Evolutionary conservation across 1,284 basidiomycete species (phyloP), one percentile per base, ranked within the genome.

Genomic region (Macrocystidia cucumis): DNA sequence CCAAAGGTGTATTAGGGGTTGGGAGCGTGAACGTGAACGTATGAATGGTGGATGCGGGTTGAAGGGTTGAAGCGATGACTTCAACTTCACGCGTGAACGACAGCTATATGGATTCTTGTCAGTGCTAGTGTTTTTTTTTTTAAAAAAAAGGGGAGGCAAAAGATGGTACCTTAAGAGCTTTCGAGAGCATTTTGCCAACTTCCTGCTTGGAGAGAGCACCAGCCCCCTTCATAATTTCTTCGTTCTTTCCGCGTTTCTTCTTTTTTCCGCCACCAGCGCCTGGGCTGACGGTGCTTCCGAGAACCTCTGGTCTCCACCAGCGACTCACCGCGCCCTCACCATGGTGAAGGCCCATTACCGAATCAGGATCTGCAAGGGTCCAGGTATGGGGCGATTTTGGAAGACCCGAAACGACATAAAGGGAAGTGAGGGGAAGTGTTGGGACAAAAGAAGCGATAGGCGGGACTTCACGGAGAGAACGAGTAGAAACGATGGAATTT

Each of bases 271-370:
- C 68, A 29, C 67, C 74, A n/a, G 77, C 83, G 29, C 90, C 90
- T 5, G 85, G 85, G 47, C 82, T 86, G 44, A 92, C 79, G 30
- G 87, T 91, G 53, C 80, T 89, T 2, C 88, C 91, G 8, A 91
- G 77, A 29, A 97, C 87, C 59, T 97, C 93, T 29, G 93, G 90
- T 35, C 92, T 69, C 91, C 91, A 97, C 76, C 88, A 96, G 31
- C 91, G 74, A 40, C 77, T 83, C 29, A 97, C 87, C 25, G 91
- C 91, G 46, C 88, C 84, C 33, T 92, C 88, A 22, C 76, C 71
- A 47, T 93, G 90, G 52, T 89, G 78, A 25, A 93, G 69, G 37
- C 91, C 88, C 39, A 81, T 60, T 34, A 89, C 81, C 4, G 88
- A 76, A 56, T 95, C 91, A 3, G 84, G 79, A 57, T 97, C 92